phyloP scores from a whole-genome alignment of 177 flowering plant genomes.

The Telopea speciosissima region DNA sequence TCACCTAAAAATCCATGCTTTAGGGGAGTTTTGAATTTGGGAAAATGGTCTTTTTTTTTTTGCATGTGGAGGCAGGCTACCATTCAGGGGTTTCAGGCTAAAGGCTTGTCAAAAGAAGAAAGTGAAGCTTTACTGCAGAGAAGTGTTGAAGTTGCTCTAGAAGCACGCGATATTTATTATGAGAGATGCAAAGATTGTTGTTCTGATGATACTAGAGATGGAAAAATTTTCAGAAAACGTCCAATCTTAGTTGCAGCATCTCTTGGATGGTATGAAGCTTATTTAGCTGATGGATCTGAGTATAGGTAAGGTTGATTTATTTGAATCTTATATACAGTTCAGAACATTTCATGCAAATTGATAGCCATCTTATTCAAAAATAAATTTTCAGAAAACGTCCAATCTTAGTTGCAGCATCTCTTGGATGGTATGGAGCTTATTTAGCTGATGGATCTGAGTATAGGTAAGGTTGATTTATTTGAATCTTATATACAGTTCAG shows the following conservation, averaged over 20 bases:
- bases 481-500: too few relatives aligned
- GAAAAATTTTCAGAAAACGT: conserved; percentile 26
- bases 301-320: conserved; percentile 38
- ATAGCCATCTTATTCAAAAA: too few relatives aligned
- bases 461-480: conserved; percentile 30
- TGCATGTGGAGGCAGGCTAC: conserved; percentile 41
- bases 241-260: conserved; percentile 67
- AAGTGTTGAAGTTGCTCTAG: conserved; percentile 60
- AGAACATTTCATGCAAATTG: too few relatives aligned
- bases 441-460: conserved; percentile 83
- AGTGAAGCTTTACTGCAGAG: conserved; percentile 52
- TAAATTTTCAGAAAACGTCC: conserved; percentile 29
- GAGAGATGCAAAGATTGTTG: conserved; percentile 19
- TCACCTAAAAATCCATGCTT: not conserved
- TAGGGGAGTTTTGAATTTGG: not conserved
- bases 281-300: conserved; percentile 79
- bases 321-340: too few relatives aligned
- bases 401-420: conserved; percentile 65
- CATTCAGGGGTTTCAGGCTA: conserved; percentile 55
- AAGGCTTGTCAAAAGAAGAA: conserved; percentile 53
- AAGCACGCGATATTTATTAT: conserved; percentile 52
- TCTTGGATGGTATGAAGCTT: conserved; percentile 78
- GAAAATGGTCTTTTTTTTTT: not conserved
- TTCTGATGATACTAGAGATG: conserved; percentile 17
- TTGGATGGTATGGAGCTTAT: conserved; percentile 80